Evolutionary conservation across 495 filamentous ascomycete species (phyloP).

Genomic region (Penicillium argentinense): DNA sequence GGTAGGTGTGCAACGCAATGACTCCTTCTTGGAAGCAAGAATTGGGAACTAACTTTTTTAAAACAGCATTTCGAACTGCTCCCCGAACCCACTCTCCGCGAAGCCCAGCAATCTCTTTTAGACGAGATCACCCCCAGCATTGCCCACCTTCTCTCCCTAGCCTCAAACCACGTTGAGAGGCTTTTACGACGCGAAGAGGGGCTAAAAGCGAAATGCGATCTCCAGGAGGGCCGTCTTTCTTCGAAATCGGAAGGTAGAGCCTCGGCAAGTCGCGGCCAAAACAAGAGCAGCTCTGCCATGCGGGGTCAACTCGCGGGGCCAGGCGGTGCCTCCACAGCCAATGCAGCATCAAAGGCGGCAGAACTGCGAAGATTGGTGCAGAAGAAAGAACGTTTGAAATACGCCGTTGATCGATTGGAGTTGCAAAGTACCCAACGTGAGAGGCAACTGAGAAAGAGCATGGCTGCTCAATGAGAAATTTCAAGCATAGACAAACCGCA

Average conservation of each 20-base stretch:
- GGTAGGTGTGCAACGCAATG: constrained; percentile 43
- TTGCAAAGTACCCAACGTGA: constrained; percentile 67
- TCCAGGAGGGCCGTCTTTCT: constrained; percentile 66
- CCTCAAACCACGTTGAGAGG: constrained; percentile 67
- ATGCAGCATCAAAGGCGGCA: constrained; percentile 58
- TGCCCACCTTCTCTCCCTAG: constrained; percentile 60
- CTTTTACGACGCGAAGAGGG: constrained; percentile 68
- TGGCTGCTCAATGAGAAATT: constrained; percentile 53
- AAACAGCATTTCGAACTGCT: constrained; percentile 79
- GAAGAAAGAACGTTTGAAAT: constrained; percentile 77
- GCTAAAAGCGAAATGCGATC: constrained; percentile 67
- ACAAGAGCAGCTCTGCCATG: constrained; percentile 22
- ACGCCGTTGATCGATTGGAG: constrained; percentile 71
- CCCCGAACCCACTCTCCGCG: constrained; percentile 62
- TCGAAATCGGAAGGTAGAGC: constrained; percentile 36
- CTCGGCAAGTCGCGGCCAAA: constrained; percentile 21
- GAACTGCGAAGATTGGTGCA: constrained; percentile 63
- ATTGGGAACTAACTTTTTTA: constrained; percentile 3
- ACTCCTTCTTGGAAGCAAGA: neutral
- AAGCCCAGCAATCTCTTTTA: constrained; percentile 67
- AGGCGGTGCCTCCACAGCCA: constrained; percentile 41
- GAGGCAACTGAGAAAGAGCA: constrained; percentile 78
- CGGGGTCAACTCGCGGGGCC: constrained; percentile 27
- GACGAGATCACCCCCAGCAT: constrained; percentile 77
- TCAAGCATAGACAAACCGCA: too few species aligned